phyloP scores from a whole-genome alignment of 192 early-diverging fungal genomes.

The Coemansia biformis region DNA sequence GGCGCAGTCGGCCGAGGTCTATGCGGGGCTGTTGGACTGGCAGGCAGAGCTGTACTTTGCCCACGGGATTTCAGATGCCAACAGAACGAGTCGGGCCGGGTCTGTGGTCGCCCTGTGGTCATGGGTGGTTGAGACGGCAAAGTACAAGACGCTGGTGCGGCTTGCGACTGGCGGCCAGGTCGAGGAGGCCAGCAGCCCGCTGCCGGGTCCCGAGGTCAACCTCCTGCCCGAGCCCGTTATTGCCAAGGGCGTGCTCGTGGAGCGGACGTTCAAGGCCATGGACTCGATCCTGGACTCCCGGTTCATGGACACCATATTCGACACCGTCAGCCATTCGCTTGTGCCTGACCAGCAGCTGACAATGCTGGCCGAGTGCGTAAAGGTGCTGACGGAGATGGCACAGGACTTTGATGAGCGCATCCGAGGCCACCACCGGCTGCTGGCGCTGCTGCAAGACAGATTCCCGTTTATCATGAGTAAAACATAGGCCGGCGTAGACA shows the following conservation, averaged over 20 bases:
- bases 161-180: conserved; percentile 28
- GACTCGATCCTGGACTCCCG: conserved; percentile 13
- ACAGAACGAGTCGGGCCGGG: conserved; percentile 25
- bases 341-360: conserved; percentile 34
- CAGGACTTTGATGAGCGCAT: conserved; percentile 26
- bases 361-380: conserved; percentile 35
- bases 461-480: conserved; percentile 33
- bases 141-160: conserved; percentile 36
- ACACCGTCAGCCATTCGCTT: conserved; percentile 19
- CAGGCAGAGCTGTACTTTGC: conserved; percentile 41
- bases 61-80: conserved; percentile 19
- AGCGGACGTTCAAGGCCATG: conserved; percentile 37
- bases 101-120: conserved; percentile 32
- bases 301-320: conserved; percentile 26
- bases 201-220: conserved; percentile 28
- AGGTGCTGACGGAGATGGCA: conserved; percentile 18
- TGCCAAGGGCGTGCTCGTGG: conserved; percentile 34
- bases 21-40: conserved; percentile 38
- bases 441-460: conserved; percentile 32
- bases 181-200: background rate
- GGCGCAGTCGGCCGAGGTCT: conserved; percentile 23
- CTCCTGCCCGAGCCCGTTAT: conserved; percentile 18
- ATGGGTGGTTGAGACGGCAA: conserved; percentile 41
- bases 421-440: conserved; percentile 12
- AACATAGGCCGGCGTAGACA: too few species aligned